Evolutionary conservation across 179 eudicot genomes (phyloP), one percentile per base, ranked within the genome.

Genomic region (Kewa caespitosa): DNA sequence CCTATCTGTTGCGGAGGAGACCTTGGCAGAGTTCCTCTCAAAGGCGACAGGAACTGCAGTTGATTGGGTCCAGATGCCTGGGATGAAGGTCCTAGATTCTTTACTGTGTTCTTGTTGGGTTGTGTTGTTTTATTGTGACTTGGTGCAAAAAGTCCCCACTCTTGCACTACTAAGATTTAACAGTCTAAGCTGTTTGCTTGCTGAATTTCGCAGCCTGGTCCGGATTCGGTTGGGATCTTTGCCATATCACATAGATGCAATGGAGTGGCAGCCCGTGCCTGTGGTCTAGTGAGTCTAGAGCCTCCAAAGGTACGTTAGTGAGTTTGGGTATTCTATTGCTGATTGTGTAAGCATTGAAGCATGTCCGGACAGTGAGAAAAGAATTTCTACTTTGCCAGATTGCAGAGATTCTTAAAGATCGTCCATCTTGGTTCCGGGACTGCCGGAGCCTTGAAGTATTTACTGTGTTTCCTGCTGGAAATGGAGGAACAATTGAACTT

Each of bases 51-150:
- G 99, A 87, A 95, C 99, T 87, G 97, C 99, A 82, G 93, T 95
- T 69, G 97, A 95, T 89, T 95, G 99, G 99, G 97, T 95, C 83
- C 99, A 90, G 85, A 95, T 95, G 99, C 97, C 97, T 90, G 99
- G 97, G 90, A 95, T 95, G 99, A 95, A 95, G 99, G 99, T 95
- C 52, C 79, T 37, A 42, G 14, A 43, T 43, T 72, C 63, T 25
- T 63, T 67, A 2, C 46, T n/a, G 18, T 52, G 41, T 22, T 57
- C 22, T 43, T 34, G 34, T 72, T 39, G 34, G 18, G 18, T 28
- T 34, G 10, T 31, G 27, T 11, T 38, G 0, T 32, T 33, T 50
- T 71, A 25, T 64, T n/a, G 55, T 32, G 31, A 25, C 38, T 66
- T 14, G 27, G 52, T 67, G 37, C 20, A 28, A 20, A 8, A 60